Base-by-base conservation (phyloP, 345 rosid genomes). In the Citrus maxima region DNA sequence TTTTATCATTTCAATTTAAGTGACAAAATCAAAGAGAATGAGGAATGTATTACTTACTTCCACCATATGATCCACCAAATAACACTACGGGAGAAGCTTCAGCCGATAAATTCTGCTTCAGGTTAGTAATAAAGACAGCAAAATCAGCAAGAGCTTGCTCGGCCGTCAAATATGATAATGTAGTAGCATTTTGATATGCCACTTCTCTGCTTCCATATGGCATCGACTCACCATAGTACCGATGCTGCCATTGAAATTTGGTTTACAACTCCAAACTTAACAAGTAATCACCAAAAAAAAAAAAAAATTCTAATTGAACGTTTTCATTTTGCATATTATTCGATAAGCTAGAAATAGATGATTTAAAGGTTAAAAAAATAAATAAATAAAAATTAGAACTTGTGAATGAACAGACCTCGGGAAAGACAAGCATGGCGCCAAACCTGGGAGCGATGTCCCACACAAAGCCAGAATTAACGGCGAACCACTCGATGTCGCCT, bases 101-200 rank as follows among this genome's bases (percentile, higher is more conserved):
- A 0, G 99, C 99, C 9, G 98, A 92, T 65, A 95, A 85, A 78
- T 93, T 95, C 78, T 89, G 82, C 77, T 95, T 92, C 86, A 93
- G 84, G 81, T 93, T 83, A 25, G 90, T 90, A 37, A 90, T 77
- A 73, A 95, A 78, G 59, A 93, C 88, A 0, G 97, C 93, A 55
- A 91, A 95, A 88, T 95, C 98, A 6, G 97, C 97, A 46, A 95
- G 89, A 38, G 98, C 99, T 88, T 93, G 99, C 90, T 92, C 99
- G 0, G 98, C 87, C 0, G 98, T 93, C 67, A 95, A 87, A 84
- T 87, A 81, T 2, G 98, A 83, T 67, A 93, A 77, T 1, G 97
- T 89, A 58, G 90, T 77, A 10, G 90, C 94, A 79, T 93, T 89
- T 88, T 82, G 86, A 65, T 92, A 91, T n/a, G 98, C 93, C 72